Base-by-base conservation (phyloP, 2,329 filamentous ascomycete species). In the Hymenoscyphus repandus region DNA sequence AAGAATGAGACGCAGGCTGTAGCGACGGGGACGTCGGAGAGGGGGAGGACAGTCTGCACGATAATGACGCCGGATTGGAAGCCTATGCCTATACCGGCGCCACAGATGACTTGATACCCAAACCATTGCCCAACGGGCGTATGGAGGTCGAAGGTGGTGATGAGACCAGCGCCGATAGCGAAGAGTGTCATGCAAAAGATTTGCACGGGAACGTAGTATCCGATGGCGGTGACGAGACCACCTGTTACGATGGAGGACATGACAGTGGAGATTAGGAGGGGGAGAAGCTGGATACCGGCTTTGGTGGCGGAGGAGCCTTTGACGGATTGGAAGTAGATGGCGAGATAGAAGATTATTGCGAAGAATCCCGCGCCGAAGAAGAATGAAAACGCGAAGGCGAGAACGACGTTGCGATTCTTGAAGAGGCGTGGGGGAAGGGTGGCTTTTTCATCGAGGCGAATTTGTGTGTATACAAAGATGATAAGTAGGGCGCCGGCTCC, bases 1-100 rank as follows among this genome's bases (percentile, higher is more conserved):
- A 80, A 82, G 68, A 88, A 85, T 33, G 75, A 72, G 1, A 79
- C 71, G 45, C 69, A 74, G 5, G 76, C 75, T 5, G 74, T 77
- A 27, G 68, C 78, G 1, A 77, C 69, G 1, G 77, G 74, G 13
- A 79, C 69, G 51, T 76, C 73, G 2, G 72, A 68, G 31, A 73
- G 68, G 0, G 72, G 63, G 1, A 80, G 67, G 0, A 73, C 72
- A 38, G 76, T 79, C 58, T 82, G 78, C 2, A 79, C 73, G 1
- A 57, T 54, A 0, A 64, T 37, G 4, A 62, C 53, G 10, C 54
- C 58, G 6, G 51, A 50, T 45, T 65, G 62, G 43, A 58, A 54
- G 0, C 57, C 57, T 6, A 54, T 42, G 6, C 51, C 51, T 39
- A 53, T 70, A 32, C 78, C 78, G 2, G 78, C 66, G 30, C 78